Conservation (phyloP, 163 green algal genomes). For the Smithsoniella earleae region DNA sequence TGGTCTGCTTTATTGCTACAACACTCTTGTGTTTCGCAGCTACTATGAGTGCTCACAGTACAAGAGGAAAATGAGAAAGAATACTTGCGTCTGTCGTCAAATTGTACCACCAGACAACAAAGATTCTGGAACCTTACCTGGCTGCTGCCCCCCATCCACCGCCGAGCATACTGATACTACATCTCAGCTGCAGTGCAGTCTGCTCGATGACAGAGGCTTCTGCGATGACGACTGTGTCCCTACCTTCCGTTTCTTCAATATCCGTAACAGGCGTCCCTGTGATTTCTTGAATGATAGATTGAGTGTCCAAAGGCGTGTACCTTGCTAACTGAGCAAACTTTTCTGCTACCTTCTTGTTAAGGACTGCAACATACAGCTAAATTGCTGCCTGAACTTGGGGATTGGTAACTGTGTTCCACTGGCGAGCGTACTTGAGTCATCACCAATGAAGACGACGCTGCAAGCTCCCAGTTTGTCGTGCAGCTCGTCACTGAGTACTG, state of each 20-base stretch:
- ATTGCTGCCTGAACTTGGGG: not conserved
- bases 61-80: too few species aligned
- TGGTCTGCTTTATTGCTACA: too few species aligned
- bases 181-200: not conserved
- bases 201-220: constrained; percentile 30
- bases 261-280: not conserved
- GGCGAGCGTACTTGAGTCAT: not conserved
- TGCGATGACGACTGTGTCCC: not conserved
- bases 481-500: too few species aligned
- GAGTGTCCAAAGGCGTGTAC: constrained; percentile 19
- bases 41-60: too few species aligned
- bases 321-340: constrained; percentile 4
- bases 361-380: constrained; percentile 3
- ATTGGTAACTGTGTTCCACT: too few species aligned
- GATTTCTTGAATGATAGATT: not conserved
- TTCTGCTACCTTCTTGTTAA: not conserved
- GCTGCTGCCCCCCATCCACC: constrained; percentile 22
- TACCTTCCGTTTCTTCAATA: not conserved
- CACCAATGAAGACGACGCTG: constrained; percentile 25
- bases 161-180: not conserved
- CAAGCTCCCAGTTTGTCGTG: constrained; percentile 4
- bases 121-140: too few species aligned
- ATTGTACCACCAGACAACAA: too few species aligned
- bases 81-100: too few species aligned
- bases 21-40: too few species aligned